phyloP scores from a whole-genome alignment of 306 rosid species.

The Rosa rugosa region DNA sequence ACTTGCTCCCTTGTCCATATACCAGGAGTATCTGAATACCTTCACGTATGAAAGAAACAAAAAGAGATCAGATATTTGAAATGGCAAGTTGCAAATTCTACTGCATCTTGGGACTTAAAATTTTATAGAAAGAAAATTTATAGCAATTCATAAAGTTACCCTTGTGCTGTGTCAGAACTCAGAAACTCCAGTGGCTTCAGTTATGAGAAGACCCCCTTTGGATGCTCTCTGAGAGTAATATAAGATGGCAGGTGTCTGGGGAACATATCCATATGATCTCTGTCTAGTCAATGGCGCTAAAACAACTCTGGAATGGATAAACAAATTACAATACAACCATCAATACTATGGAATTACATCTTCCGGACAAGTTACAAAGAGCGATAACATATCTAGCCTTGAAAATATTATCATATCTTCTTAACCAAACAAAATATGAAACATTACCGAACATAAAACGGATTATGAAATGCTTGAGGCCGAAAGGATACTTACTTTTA shows the following conservation, averaged over 20 bases:
- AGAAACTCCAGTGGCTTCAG: conserved; percentile 52
- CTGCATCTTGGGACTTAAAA: background rate
- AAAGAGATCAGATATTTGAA: background rate
- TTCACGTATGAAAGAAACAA: background rate
- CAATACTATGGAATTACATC: background rate
- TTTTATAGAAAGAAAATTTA: background rate
- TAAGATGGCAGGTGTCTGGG: conserved; percentile 63
- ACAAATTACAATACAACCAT: background rate
- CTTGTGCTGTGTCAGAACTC: conserved; percentile 49
- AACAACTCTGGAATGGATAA: conserved; percentile 46
- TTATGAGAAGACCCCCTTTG: conserved; percentile 45
- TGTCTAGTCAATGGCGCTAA: conserved; percentile 57
- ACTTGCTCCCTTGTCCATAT: conserved; percentile 51
- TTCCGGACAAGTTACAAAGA: background rate
- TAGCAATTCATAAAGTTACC: conserved; percentile 25
- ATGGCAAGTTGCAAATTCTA: background rate
- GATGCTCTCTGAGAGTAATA: conserved; percentile 66
- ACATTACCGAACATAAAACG: too few relatives aligned
- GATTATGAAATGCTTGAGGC: too few relatives aligned
- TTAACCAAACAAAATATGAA: too few relatives aligned
- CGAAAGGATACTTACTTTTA: too few relatives aligned
- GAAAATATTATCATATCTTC: too few relatives aligned
- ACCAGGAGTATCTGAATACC: conserved; percentile 39
- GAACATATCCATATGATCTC: conserved; percentile 49
- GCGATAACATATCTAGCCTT: background rate